Evolutionary conservation across 768 basidiomycete species (phyloP).

Genomic region (Floccularia luteovirens): DNA sequence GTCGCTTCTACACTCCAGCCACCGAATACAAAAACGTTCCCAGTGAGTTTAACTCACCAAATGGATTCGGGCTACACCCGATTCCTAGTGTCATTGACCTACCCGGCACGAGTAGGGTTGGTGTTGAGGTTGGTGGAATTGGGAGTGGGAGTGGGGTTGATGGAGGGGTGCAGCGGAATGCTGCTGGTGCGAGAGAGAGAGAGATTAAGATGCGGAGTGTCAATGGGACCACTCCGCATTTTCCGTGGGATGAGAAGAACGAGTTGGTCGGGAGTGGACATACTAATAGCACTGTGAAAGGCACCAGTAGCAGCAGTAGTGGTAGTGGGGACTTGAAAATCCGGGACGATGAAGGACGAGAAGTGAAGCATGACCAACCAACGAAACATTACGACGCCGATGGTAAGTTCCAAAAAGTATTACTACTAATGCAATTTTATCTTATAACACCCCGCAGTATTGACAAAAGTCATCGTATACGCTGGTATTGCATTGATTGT

Average conservation of each 20-base stretch:
- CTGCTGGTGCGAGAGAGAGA: slow-evolving; percentile 36
- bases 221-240: no score
- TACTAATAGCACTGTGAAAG: slow-evolving; percentile 5
- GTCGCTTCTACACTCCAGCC: slow-evolving; percentile 86
- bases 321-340: slow-evolving; percentile 11
- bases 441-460: slow-evolving; percentile 33
- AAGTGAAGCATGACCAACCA: slow-evolving; percentile 22
- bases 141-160: slow-evolving; percentile 26
- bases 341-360: slow-evolving; percentile 20
- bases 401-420: slow-evolving; percentile 40
- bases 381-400: slow-evolving; percentile 83
- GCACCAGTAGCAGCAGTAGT: slow-evolving; percentile 14
- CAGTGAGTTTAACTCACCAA: slow-evolving; percentile 33
- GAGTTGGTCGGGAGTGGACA: slow-evolving; percentile 1
- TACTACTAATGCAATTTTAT: slow-evolving; percentile 1
- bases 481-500: slow-evolving; percentile 75
- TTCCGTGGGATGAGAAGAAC: no score
- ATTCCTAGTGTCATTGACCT: slow-evolving; percentile 87
- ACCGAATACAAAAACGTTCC: slow-evolving; percentile 79
- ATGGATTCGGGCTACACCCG: slow-evolving; percentile 45
- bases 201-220: slow-evolving; percentile 57
- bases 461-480: slow-evolving; percentile 90
- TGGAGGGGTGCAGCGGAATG: slow-evolving; percentile 10
- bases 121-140: slow-evolving; percentile 37
- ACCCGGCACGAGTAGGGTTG: slow-evolving; percentile 35